These are phyloP conservation scores for Scolecobasidium constrictum DNA, from an alignment of 2,329 filamentous ascomycete species.

Conservation along the genomic window DNA sequence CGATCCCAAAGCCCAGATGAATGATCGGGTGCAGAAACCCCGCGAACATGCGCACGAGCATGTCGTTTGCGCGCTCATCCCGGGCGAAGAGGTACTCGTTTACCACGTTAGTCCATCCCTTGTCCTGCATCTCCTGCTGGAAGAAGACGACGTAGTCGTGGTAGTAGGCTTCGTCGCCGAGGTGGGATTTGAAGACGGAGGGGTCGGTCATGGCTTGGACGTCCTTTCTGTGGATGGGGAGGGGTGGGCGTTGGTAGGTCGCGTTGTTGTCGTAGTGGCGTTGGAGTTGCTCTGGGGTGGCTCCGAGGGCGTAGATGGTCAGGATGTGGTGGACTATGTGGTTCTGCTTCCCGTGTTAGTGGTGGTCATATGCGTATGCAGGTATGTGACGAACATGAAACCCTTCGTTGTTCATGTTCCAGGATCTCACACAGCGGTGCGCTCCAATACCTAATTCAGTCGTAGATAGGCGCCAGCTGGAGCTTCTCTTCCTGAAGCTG, in stretches of 20 bases:
- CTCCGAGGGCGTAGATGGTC: slow-evolving; percentile 65
- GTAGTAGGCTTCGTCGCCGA: slow-evolving; percentile 58
- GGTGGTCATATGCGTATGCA: too few species aligned
- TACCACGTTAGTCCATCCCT: slow-evolving; percentile 52
- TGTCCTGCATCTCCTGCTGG: slow-evolving; percentile 55
- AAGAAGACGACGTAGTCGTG: slow-evolving; percentile 69
- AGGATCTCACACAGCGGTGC: too few species aligned
- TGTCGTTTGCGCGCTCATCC: slow-evolving; percentile 52
- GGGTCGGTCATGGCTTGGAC: slow-evolving; percentile 48
- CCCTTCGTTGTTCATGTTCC: slow-evolving; percentile 57
- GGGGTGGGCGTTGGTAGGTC: slow-evolving; percentile 51
- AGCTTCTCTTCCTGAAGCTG: too few species aligned
- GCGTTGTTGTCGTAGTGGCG: slow-evolving; percentile 54
- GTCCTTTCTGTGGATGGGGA: slow-evolving; percentile 36
- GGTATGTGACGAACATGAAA: slow-evolving; percentile 61
- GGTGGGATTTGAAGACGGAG: slow-evolving; percentile 42
- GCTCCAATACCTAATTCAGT: too few species aligned
- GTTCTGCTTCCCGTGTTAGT: slow-evolving; percentile 34
- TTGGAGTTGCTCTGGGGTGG: slow-evolving; percentile 47
- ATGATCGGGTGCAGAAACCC: slow-evolving; percentile 73
- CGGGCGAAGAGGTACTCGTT: slow-evolving; percentile 58
- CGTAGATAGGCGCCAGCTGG: too few species aligned
- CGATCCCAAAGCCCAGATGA: slow-evolving; percentile 74
- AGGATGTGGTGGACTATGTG: slow-evolving; percentile 74
- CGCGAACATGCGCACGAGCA: slow-evolving; percentile 58